Evolutionary conservation across 192 early-diverging fungal species (phyloP).

Genomic region (Phlyctochytrium arcticum): DNA sequence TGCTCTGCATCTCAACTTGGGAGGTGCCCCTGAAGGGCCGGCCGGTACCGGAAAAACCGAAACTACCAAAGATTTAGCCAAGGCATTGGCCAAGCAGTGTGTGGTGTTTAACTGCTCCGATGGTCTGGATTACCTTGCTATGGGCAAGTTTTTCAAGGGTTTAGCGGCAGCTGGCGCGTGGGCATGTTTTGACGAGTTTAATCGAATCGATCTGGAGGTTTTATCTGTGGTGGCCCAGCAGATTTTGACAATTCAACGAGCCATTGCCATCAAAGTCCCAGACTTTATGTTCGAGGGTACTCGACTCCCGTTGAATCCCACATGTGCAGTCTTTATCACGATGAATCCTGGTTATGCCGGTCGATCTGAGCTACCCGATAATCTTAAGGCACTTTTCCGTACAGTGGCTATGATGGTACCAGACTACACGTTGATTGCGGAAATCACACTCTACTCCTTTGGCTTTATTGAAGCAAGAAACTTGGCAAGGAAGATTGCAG

Average conservation of each 20-base stretch:
- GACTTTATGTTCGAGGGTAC: conserved; percentile 66
- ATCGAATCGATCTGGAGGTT: conserved; percentile 62
- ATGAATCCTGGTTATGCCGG: conserved; percentile 70
- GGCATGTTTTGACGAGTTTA: conserved; percentile 68
- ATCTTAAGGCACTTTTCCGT: conserved; percentile 48
- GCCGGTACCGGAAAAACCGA: conserved; percentile 63
- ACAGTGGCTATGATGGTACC: conserved; percentile 66
- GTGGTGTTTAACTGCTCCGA: conserved; percentile 68
- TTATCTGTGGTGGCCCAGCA: conserved; percentile 64
- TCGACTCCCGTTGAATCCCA: conserved; percentile 43
- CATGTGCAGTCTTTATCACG: conserved; percentile 64
- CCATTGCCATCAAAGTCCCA: conserved; percentile 46
- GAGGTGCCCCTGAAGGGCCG: conserved; percentile 61
- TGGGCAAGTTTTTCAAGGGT: conserved; percentile 69
- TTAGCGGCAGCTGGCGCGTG: conserved; percentile 57
- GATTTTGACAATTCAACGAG: conserved; percentile 61
- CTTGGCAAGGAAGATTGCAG: conserved; percentile 55
- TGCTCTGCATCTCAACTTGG: conserved; percentile 59
- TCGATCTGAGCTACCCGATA: conserved; percentile 48
- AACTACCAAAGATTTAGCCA: conserved; percentile 64
- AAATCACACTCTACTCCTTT: conserved; percentile 62
- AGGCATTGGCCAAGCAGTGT: conserved; percentile 66
- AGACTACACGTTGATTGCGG: conserved; percentile 59
- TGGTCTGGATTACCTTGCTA: conserved; percentile 62
- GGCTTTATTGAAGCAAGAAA: conserved; percentile 61